Evolutionary conservation across 2,329 filamentous ascomycete species (phyloP), one percentile per base, ranked within the genome.

Genomic region (Polychaeton citri): DNA sequence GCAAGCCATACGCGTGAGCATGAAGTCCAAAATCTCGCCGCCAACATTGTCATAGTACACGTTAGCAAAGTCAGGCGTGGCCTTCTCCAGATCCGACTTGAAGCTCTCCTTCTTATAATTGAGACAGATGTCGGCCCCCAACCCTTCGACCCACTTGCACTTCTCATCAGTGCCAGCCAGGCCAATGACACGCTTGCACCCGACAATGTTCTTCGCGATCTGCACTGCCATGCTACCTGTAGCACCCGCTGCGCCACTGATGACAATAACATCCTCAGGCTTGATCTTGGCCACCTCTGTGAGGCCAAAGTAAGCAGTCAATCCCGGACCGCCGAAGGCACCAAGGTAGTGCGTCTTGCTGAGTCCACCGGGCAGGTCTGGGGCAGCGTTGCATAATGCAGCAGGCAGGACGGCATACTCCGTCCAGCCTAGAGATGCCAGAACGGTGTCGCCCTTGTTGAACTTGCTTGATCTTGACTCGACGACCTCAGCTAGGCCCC

Each of bases 1-100:
- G 35, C 60, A 59, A 38, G 75, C 77, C 39, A 80, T 78, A n/a
- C 76, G 67, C 3, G 57, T 61, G 26, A 85, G 64, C 31, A 75
- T 77, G 42, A 74, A 57, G 50, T 84, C 76, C 19, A 84, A 64
- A 36, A 83, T 78, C 42, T 81, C 75, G 5, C 79, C 79, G 8
- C 78, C 79, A 15, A 81, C 76, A 60, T 83, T 83, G 57, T 84
- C 79, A 54, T 75, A 84, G 58, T 75, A 84, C 10, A 84, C 74
- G 78, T 72, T 65, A 1, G 69, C 68, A 44, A 61, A 66, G 16
- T 41, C 60, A 2, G 62, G 59, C 1, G 68, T 70, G 3, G 59
- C 66, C 7, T 58, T 57, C 39, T 53, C 52, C 2, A 74, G 55
- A 17, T 71, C 60, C 36, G 64, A 46, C 28, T 57, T 55, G 44